phyloP scores from a whole-genome alignment of 352 stramenopile genomes.

The Globisporangium polare region DNA sequence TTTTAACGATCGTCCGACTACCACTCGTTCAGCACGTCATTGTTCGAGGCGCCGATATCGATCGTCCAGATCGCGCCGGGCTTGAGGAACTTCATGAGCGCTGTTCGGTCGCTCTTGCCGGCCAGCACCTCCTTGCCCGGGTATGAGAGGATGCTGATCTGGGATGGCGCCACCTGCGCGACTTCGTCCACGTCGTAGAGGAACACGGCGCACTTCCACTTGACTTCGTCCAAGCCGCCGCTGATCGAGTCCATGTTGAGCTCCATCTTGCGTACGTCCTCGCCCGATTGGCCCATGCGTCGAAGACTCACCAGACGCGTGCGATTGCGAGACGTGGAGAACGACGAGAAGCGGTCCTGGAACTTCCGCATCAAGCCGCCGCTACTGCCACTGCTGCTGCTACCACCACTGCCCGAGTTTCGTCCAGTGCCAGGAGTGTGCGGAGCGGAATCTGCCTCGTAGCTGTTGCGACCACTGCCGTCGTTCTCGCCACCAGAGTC shows the following conservation, averaged over 20 bases:
- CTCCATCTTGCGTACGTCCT: conserved; percentile 74
- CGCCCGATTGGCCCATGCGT: conserved; percentile 62
- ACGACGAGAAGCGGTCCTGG: conserved; percentile 56
- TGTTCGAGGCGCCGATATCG: conserved; percentile 73
- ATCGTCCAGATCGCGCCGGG: conserved; percentile 74
- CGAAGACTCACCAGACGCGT: conserved; percentile 55
- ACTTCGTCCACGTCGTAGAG: conserved; percentile 83
- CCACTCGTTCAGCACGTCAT: conserved; percentile 58
- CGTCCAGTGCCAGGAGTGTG: conserved; percentile 9
- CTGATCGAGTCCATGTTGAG: conserved; percentile 79
- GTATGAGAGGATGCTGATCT: conserved; percentile 78
- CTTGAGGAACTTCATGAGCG: conserved; percentile 78
- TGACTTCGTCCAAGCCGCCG: conserved; percentile 79
- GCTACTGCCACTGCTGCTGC: conserved; percentile 9
- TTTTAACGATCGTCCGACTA: conserved; percentile 17
- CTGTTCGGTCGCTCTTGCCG: conserved; percentile 59
- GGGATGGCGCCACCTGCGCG: conserved; percentile 64
- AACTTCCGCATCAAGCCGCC: conserved; percentile 77
- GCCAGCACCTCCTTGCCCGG: conserved; percentile 60
- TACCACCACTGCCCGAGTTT: conserved; percentile 18
- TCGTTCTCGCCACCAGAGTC: conserved; percentile 25
- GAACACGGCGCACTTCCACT: conserved; percentile 84
- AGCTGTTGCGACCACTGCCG: conserved; percentile 6
- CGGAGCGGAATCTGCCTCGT: background rate
- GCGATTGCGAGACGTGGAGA: conserved; percentile 49